These are phyloP conservation scores for Lachnellula arida DNA, from an alignment of 2,329 filamentous ascomycete genomes.

Conservation along the genomic window DNA sequence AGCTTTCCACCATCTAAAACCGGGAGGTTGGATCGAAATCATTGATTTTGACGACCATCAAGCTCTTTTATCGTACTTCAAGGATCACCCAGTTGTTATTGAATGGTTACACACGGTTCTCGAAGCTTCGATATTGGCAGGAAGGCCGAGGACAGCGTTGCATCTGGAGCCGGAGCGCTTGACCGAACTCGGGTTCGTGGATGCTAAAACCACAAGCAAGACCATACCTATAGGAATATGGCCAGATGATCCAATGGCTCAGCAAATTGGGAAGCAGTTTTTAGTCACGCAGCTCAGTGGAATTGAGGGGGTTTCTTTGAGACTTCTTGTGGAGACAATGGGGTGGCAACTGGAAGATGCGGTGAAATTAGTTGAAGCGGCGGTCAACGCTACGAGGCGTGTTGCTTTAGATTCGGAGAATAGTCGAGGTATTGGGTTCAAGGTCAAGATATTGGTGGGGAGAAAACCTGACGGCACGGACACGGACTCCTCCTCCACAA, in stretches of 20 bases:
- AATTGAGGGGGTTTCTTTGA: conserved; percentile 25
- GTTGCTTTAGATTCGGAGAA: conserved; percentile 21
- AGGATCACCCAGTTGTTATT: conserved; percentile 8
- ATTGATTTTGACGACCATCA: conserved; percentile 28
- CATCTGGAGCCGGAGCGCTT: conserved; percentile 29
- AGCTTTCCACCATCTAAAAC: conserved; percentile 37
- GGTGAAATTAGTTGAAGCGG: conserved; percentile 10
- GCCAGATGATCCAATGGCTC: conserved; percentile 31
- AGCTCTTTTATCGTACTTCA: conserved; percentile 18
- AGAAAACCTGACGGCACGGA: conserved; percentile 23
- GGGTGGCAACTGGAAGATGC: conserved; percentile 26
- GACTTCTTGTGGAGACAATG: conserved; percentile 23
- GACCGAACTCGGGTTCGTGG: conserved; percentile 38
- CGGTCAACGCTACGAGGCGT: conserved; percentile 13
- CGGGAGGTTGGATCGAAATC: conserved; percentile 31
- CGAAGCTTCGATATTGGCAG: conserved; percentile 19
- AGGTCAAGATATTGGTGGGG: conserved; percentile 21
- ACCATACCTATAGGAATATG: conserved; percentile 31
- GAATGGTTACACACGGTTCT: conserved; percentile 11
- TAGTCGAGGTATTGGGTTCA: conserved; percentile 21
- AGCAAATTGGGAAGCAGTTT: conserved; percentile 25
- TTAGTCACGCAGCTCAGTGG: conserved; percentile 20
- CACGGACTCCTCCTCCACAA: neutral
- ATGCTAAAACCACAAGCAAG: conserved; percentile 32
- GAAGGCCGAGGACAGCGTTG: conserved; percentile 12